Conservation (phyloP, 169 alveolate species). For the Cryptosporidium bovis region DNA sequence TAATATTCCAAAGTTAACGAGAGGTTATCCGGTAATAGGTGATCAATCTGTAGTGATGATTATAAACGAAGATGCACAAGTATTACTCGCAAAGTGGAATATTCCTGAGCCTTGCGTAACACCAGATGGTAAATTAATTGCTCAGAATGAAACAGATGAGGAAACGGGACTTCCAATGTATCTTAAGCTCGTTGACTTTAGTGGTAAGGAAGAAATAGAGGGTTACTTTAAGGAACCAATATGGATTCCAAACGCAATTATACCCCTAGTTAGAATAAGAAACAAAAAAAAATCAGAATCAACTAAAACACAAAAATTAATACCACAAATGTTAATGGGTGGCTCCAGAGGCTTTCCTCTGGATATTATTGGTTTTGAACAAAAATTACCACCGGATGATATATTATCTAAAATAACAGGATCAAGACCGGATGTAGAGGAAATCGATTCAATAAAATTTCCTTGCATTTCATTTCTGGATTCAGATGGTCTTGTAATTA, state of each 20-base stretch:
- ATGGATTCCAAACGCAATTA: conserved; percentile 65
- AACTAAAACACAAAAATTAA: conserved; percentile 14
- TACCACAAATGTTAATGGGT: neutral
- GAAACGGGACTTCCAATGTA: conserved; percentile 1
- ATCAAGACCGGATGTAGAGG: conserved; percentile 60
- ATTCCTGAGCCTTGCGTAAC: conserved; percentile 69
- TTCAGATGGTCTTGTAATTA: conserved; percentile 22
- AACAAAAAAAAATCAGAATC: conserved; percentile 3
- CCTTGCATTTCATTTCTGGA: conserved; percentile 60
- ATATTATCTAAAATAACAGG: conserved; percentile 15
- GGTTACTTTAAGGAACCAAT: conserved; percentile 68
- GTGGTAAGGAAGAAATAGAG: conserved; percentile 57
- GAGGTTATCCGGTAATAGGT: conserved; percentile 69
- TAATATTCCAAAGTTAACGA: conserved; percentile 45
- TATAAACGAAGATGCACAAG: conserved; percentile 62
- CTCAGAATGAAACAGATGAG: conserved; percentile 34
- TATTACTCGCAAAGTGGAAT: conserved; percentile 34
- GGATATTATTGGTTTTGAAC: conserved; percentile 4
- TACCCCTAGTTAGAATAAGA: conserved; percentile 35
- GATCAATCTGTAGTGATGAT: conserved; percentile 59
- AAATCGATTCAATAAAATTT: conserved; percentile 1
- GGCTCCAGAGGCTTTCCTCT: no score
- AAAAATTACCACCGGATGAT: conserved; percentile 21
- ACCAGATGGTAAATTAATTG: conserved; percentile 59
- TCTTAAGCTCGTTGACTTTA: conserved; percentile 17